Evolutionary conservation across 768 basidiomycete species (phyloP).

Genomic region (Pleurotus tuoliensis): DNA sequence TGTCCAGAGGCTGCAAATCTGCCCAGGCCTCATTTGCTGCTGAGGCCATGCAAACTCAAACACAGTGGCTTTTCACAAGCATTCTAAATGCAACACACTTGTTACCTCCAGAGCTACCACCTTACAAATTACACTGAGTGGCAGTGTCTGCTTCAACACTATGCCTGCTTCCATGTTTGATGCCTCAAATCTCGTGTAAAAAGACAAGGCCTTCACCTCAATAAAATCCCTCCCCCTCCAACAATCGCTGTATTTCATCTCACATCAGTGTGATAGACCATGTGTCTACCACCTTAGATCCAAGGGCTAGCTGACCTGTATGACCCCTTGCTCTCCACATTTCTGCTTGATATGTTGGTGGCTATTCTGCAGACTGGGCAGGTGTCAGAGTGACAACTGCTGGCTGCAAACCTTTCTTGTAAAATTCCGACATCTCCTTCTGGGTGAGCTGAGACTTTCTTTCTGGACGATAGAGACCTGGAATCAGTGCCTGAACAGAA

Average conservation of each 20-base stretch:
- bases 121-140: no score
- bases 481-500: conserved; percentile 1
- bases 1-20: no score
- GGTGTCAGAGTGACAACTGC: background rate
- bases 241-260: background rate
- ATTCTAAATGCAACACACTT: no score
- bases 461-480: background rate
- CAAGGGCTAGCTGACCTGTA: background rate
- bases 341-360: conserved; percentile 6
- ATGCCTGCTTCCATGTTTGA: conserved; percentile 7
- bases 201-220: background rate
- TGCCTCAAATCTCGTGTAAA: conserved; percentile 7
- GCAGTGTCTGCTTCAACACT: background rate
- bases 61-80: no score
- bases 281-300: background rate
- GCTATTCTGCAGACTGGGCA: conserved; percentile 8
- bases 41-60: no score
- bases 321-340: conserved; percentile 3
- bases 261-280: background rate
- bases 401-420: conserved; percentile 11
- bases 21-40: no score
- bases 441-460: background rate
- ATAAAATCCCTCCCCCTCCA: background rate
- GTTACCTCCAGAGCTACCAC: no score
- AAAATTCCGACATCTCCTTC: conserved; percentile 4